Conservation (phyloP, 2,329 filamentous ascomycete genomes). For the Whalleya microplaca region DNA sequence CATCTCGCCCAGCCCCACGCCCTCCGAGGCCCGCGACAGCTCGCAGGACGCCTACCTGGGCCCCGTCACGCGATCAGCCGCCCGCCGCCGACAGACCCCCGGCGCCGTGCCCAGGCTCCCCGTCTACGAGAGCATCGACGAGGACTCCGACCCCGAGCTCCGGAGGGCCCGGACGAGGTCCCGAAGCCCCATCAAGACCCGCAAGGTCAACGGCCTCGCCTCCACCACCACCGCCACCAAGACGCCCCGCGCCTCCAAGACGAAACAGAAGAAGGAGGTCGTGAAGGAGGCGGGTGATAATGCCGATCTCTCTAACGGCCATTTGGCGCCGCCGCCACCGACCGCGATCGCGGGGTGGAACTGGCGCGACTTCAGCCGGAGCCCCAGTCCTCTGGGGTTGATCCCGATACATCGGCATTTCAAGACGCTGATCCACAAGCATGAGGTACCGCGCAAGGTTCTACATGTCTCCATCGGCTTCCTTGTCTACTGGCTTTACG, state of each 20-base stretch:
- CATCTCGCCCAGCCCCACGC: conserved; percentile 84
- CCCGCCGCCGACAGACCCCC: conserved; percentile 57
- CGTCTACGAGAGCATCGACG: conserved; percentile 62
- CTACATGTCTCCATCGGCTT: conserved; percentile 97
- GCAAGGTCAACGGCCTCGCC: conserved; percentile 58
- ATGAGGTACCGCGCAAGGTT: conserved; percentile 92
- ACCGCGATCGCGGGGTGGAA: conserved; percentile 64
- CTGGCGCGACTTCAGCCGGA: conserved; percentile 88
- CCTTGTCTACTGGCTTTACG: conserved; percentile 85
- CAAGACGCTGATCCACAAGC: conserved; percentile 89
- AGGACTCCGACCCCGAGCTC: conserved; percentile 55
- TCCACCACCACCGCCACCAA: conserved; percentile 57
- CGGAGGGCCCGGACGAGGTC: conserved; percentile 71
- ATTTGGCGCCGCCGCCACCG: conserved; percentile 72
- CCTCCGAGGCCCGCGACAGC: conserved; percentile 57
- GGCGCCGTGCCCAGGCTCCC: conserved; percentile 53
- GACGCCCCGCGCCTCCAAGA: conserved; percentile 35
- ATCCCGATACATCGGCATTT: conserved; percentile 96
- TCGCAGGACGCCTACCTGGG: conserved; percentile 69
- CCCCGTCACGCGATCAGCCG: conserved; percentile 76
- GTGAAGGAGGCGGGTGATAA: conserved; percentile 24
- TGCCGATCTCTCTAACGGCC: conserved; percentile 58
- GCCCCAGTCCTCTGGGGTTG: conserved; percentile 87
- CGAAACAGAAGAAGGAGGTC: conserved; percentile 35
- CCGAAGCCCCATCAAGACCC: conserved; percentile 64